A percentile compares a stretch with the other conserved stretches of the same genome.
phyloP scores from a whole-genome alignment of 2,329 filamentous ascomycete species.

The Ambrosiella xylebori region DNA sequence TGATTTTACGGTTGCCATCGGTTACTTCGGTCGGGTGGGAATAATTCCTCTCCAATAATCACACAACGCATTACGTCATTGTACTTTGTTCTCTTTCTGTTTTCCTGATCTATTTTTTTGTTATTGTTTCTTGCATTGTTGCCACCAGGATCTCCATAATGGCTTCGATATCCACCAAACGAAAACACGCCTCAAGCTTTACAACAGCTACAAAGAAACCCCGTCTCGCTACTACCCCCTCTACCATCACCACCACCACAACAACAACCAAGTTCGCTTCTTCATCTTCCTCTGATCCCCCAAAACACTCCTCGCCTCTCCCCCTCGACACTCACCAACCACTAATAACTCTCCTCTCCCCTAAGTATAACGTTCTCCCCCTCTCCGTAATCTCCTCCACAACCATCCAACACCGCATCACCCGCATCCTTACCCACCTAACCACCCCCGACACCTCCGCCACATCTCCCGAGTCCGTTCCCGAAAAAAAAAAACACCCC shows the following conservation, averaged over 20 bases:
- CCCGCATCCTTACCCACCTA: conserved; percentile 28
- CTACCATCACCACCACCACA: neutral
- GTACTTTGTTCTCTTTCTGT: neutral
- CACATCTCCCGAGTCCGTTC: neutral
- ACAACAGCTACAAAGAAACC: conserved; percentile 1
- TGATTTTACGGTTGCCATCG: too few species aligned
- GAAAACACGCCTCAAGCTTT: conserved; percentile 3
- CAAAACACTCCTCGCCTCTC: neutral
- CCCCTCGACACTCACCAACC: neutral
- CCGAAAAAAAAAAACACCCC: conserved; percentile 5
- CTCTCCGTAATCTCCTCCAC: conserved; percentile 42
- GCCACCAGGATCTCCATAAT: neutral
- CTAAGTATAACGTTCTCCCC: conserved; percentile 29
- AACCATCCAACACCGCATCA: conserved; percentile 38
- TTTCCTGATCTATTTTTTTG: neutral
- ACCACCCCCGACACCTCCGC: conserved; percentile 15
- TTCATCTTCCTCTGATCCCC: neutral
- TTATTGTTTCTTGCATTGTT: neutral
- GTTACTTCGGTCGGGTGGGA: too few species aligned
- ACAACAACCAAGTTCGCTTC: neutral
- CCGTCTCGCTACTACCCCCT: neutral
- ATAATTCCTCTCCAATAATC: too few species aligned
- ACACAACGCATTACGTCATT: neutral
- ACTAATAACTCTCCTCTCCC: conserved; percentile 1
- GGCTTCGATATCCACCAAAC: conserved; percentile 1